phyloP scores from a whole-genome alignment of 352 stramenopile genomes.

The Pythium aristosporum region DNA sequence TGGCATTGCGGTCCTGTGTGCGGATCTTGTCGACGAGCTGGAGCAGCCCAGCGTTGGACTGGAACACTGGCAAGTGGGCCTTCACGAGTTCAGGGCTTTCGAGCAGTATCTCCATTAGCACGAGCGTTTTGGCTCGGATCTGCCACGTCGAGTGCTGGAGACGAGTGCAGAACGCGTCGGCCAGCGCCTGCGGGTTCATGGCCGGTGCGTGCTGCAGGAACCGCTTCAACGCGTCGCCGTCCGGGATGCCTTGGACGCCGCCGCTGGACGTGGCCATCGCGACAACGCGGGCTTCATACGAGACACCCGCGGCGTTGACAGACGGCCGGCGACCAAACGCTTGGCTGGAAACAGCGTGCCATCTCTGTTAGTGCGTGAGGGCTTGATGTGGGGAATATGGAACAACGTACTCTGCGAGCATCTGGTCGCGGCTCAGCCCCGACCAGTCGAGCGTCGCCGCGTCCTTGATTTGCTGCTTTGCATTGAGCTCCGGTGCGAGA shows the following conservation, averaged over 20 bases:
- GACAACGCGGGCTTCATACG: conserved; percentile 53
- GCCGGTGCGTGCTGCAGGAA: conserved; percentile 42
- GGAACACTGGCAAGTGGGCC: conserved; percentile 36
- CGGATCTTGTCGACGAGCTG: conserved; percentile 39
- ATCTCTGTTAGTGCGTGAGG: not conserved
- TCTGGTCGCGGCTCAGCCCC: conserved; percentile 45
- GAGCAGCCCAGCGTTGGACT: conserved; percentile 26
- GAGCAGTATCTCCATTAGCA: conserved; percentile 55
- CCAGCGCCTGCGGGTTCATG: conserved; percentile 36
- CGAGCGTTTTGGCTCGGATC: conserved; percentile 48
- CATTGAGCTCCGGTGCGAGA: conserved; percentile 32
- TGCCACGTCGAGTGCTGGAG: conserved; percentile 59
- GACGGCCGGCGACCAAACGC: conserved; percentile 13
- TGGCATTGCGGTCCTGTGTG: conserved; percentile 35
- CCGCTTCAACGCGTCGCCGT: conserved; percentile 41
- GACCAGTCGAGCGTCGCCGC: conserved; percentile 37
- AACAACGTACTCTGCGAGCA: conserved; percentile 44
- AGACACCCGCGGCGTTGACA: conserved; percentile 2
- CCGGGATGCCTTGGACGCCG: conserved; percentile 55
- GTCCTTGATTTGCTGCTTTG: conserved; percentile 35
- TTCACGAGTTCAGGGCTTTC: conserved; percentile 41
- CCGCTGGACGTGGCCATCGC: conserved; percentile 44
- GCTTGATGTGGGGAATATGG: not conserved
- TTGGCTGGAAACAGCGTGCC: conserved; percentile 13
- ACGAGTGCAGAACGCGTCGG: conserved; percentile 33